phyloP scores from a whole-genome alignment of 129 eudicot genomes.

The Kitagawia praeruptora region DNA sequence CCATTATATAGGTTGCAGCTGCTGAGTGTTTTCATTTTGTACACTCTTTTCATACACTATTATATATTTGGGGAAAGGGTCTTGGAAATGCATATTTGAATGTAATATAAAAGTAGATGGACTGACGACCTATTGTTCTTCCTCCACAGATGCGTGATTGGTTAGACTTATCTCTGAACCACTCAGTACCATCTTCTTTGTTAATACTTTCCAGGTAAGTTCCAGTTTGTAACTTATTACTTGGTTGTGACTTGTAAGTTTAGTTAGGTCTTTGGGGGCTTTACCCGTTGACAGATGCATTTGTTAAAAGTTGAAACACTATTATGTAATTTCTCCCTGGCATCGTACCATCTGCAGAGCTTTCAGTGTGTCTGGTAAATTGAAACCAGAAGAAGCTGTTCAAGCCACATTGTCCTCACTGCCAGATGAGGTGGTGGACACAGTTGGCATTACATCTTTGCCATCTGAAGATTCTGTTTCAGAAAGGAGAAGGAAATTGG shows the following conservation, averaged over 20 bases:
- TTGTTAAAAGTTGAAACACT: neutral
- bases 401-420: slow-evolving; percentile 47
- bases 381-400: slow-evolving; percentile 57
- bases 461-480: slow-evolving; percentile 57
- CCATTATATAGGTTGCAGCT: neutral
- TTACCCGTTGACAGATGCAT: neutral
- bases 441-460: slow-evolving; percentile 46
- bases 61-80: neutral
- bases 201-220: slow-evolving; percentile 51
- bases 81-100: neutral
- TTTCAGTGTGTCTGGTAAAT: slow-evolving; percentile 45
- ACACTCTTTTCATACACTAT: neutral
- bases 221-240: neutral
- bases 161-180: slow-evolving; percentile 56
- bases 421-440: slow-evolving; percentile 60
- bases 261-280: neutral
- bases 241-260: neutral
- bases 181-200: slow-evolving; percentile 51
- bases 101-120: neutral
- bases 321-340: neutral
- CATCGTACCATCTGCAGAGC: slow-evolving; percentile 28
- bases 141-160: slow-evolving; percentile 46
- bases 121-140: neutral
- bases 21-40: neutral
- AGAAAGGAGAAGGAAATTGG: slow-evolving; percentile 53